Base-by-base conservation (phyloP, 2,329 filamentous ascomycete species). In the Verticillium albo-atrum region DNA sequence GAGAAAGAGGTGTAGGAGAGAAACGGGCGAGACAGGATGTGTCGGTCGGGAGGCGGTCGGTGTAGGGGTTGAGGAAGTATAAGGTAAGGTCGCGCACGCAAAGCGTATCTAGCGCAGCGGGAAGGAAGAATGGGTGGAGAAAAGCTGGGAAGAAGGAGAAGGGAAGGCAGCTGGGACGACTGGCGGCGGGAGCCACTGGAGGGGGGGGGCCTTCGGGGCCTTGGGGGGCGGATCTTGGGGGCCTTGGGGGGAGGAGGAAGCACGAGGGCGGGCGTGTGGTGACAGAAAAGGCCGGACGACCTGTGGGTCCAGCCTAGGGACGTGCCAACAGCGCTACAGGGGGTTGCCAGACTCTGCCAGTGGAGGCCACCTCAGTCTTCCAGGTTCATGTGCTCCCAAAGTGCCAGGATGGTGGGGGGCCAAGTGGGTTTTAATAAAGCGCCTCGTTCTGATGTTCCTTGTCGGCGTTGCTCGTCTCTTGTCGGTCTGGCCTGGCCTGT, bases 261-360 rank as follows among this genome's bases (percentile, higher is more conserved):
- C 12, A 25, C 47, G 47, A 26, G 47, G 26, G 55, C 17, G 25
- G 32, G 50, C 28, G 23, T 26, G n/a, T 27, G 56, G n/a, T 28
- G 37, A 58, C 68, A 62, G 26, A 76, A n/a, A n/a, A 32, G 30
- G 30, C 9, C 10, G 30, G 30, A 32, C 30, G 30, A 32, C 30
- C 30, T 75, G 74, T 32, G 30, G 30, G 30, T 3, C 30, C 30
- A 32, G 14, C 30, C 30, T 32, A 32, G n/a, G n/a, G n/a, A n/a
- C n/a, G n/a, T n/a, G 7, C 30, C 30, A 32, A 32, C 30, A 14
- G 14, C 30, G 30, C 30, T 32, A 42, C 17, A 47, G 17, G 42
- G 20, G 9, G 20, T 7, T 47, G 42, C n/a, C 42, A 47, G 42
- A 20, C 42, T 47, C 20, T 47, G 42, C 20, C 42, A 47, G 42